phyloP scores from a whole-genome alignment of 257 asterid genomes.

The Nicotiana benthamiana region DNA sequence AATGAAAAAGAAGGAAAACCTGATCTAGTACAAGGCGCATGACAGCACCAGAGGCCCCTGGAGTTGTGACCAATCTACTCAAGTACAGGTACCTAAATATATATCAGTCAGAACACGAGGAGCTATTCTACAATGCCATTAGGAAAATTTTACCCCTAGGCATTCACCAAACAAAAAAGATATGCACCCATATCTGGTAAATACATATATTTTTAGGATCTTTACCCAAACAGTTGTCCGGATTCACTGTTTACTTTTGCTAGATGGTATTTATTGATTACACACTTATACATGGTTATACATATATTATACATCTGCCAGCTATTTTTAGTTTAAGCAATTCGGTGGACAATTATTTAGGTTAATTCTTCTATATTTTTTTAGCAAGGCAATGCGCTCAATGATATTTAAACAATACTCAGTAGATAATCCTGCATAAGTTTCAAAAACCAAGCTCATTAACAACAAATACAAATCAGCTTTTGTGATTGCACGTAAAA shows the following conservation, averaged over 20 bases:
- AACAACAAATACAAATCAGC: background rate
- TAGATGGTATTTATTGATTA: too few relatives aligned
- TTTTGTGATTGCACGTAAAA: background rate
- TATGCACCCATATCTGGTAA: background rate
- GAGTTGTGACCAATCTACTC: slow-evolving; percentile 56
- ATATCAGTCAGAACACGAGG: background rate
- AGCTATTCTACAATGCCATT: background rate
- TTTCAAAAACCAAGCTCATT: background rate
- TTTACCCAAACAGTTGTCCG: too few relatives aligned
- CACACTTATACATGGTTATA: too few relatives aligned
- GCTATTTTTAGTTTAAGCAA: too few relatives aligned
- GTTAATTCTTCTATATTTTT: background rate
- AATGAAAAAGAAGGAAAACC: slow-evolving; percentile 28
- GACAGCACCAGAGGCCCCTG: slow-evolving; percentile 68
- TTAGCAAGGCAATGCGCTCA: background rate
- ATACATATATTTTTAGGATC: background rate
- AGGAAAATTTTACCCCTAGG: background rate
- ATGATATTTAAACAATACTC: background rate
- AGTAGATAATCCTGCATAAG: background rate
- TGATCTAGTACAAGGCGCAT: slow-evolving; percentile 74
- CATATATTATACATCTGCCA: too few relatives aligned
- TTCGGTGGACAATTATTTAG: too few relatives aligned
- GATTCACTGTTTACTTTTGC: too few relatives aligned
- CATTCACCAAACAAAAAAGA: background rate
- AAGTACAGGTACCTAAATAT: slow-evolving; percentile 58